Conservation (phyloP, 345 rosid genomes). For the Syzygium aromaticum region DNA sequence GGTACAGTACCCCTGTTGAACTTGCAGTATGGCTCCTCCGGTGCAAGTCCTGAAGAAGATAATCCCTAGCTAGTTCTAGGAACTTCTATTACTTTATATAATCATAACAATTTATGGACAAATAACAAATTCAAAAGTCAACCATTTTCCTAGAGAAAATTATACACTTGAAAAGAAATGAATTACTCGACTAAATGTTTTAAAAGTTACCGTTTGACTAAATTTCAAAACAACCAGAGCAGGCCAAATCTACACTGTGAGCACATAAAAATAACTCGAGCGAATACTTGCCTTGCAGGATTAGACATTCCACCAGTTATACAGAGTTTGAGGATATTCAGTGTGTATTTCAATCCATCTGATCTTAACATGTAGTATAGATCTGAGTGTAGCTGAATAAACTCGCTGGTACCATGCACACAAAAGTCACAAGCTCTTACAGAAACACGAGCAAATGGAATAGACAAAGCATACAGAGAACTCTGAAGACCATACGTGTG, state of each 20-base stretch:
- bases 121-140: not conserved
- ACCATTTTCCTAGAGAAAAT: not conserved
- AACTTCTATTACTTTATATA: not conserved
- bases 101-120: not conserved
- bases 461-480: not conserved
- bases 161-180: not conserved
- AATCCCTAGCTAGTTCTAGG: not conserved
- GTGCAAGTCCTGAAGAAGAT: not conserved
- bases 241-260: not conserved
- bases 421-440: not conserved
- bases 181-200: not conserved
- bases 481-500: not conserved
- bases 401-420: not conserved
- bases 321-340: not conserved
- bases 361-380: not conserved
- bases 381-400: not conserved
- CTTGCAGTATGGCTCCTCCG: not conserved
- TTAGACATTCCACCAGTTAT: not conserved
- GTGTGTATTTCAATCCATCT: not conserved
- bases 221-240: not conserved
- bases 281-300: not conserved
- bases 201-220: not conserved
- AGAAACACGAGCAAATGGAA: not conserved
- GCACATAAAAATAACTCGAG: not conserved
- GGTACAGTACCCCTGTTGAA: not conserved